These are phyloP conservation scores for Starmerella sp. DNA, from an alignment of 805 yeast genomes.

Conservation along the genomic window DNA sequence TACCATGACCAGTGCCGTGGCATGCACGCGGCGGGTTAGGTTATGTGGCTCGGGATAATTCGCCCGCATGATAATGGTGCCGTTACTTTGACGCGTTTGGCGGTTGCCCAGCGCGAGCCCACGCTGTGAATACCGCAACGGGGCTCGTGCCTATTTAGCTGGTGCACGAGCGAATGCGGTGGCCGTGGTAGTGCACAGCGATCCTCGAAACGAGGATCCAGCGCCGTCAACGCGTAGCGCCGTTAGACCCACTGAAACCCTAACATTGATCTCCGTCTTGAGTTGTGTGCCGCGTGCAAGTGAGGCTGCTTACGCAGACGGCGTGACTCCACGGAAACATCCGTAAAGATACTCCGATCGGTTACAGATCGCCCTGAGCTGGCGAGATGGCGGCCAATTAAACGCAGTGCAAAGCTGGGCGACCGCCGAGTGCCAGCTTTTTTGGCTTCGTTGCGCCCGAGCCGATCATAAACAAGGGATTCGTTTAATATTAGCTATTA, in stretches of 20 bases:
- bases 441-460: too few relatives aligned
- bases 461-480: too few relatives aligned
- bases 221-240: background rate
- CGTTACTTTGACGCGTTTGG: background rate
- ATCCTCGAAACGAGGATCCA: too few relatives aligned
- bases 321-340: background rate
- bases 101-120: background rate
- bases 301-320: background rate
- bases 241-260: background rate
- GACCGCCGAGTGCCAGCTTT: too few relatives aligned
- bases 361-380: background rate
- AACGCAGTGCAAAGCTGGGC: background rate
- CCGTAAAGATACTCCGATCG: background rate
- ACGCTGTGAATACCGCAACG: too few relatives aligned
- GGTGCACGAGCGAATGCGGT: too few relatives aligned
- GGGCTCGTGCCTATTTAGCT: too few relatives aligned
- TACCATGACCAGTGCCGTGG: conserved; percentile 1
- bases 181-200: too few relatives aligned
- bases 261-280: background rate
- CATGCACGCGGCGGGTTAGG: background rate
- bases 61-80: conserved; percentile 1
- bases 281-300: background rate
- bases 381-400: background rate
- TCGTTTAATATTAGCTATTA: too few relatives aligned
- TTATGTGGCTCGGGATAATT: background rate